A percentile compares a stretch with the other conserved stretches of the same genome.
Conservation (phyloP, 1,284 basidiomycete genomes). For the Trametes polyzona region DNA sequence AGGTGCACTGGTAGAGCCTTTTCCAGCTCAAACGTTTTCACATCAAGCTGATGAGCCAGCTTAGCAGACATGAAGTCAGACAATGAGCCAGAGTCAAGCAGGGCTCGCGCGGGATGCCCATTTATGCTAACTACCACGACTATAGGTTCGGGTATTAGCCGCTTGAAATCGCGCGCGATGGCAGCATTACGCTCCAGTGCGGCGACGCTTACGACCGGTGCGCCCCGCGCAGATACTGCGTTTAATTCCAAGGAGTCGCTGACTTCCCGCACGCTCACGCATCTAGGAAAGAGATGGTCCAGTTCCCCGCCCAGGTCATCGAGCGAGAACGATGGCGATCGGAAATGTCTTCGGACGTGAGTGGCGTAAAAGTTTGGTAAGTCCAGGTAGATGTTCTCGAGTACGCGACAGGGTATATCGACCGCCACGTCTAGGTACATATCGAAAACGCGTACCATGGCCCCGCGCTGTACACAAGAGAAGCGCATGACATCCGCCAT, state of each 20-base stretch:
- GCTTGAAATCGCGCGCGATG: constrained; percentile 4
- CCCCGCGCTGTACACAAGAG: not conserved
- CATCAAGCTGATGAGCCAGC: constrained; percentile 39
- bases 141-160: constrained; percentile 19
- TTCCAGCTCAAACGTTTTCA: constrained; percentile 23
- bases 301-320: constrained; percentile 15
- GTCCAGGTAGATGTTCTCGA: constrained; percentile 11
- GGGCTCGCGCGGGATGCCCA: constrained; percentile 35
- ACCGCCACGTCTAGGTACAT: not conserved
- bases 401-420: not conserved
- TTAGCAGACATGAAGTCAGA: constrained; percentile 44
- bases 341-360: not conserved
- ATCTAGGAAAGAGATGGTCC: not conserved
- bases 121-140: constrained; percentile 38
- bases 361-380: constrained; percentile 12
- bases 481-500: not conserved
- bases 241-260: not conserved
- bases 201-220: not conserved
- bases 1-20: constrained; percentile 38
- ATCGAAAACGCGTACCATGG: not conserved
- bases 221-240: not conserved
- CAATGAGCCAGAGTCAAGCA: constrained; percentile 42
- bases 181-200: constrained; percentile 13
- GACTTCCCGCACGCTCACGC: not conserved
- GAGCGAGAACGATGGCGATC: not conserved